Base-by-base conservation (phyloP, 2,329 filamentous ascomycete genomes). In the Colletotrichum sojae region DNA sequence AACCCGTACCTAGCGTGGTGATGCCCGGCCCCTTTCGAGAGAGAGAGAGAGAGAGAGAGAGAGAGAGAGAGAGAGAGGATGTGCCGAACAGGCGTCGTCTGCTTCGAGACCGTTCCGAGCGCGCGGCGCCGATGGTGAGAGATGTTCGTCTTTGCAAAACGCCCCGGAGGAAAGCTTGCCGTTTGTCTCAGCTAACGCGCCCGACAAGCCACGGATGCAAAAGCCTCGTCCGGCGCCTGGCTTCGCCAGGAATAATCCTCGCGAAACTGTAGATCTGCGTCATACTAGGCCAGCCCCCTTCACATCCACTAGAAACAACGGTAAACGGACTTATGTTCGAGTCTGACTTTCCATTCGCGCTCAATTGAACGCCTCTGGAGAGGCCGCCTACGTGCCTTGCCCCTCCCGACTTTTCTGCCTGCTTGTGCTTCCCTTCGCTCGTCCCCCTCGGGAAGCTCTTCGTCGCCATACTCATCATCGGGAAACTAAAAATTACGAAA, bases 401-500 rank as follows among this genome's bases (percentile, higher is more conserved):
- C 66, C 62, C 62, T 51, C 63, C 31, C 39, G 66, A 55, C 55
- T 61, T 66, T 66, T 54, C 39, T 61, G 39, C 62, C 20, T 51
- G 27, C 6, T 6, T 43, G 16, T 18, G 25, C 36, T 20, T 39
- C 58, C 53, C 22, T 25, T 39, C 58, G 45, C 22, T 49, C 31
- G 39, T 63, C 64, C 45, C 45, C 45, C 18, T n/a, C 22, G 22
- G 39, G 45, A 22, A 16, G 59, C 46, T 16, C 61, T 31, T 63
- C 40, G 8, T 63, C 16, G 46, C 53, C 46, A 36, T 57, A 22
- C 51, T 40, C 58, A 6, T 61, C 62, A 40, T 60, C 55, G 57
- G 63, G 67, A 58, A 63, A 70, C 67, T 70, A 70, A 68, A 69
- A 62, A 70, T 70, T 70, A 70, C 60, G 45, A 27, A 54, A 63